Evolutionary conservation across 164 flowering plant species (phyloP).

Genomic region (Warburgia ugandensis): DNA sequence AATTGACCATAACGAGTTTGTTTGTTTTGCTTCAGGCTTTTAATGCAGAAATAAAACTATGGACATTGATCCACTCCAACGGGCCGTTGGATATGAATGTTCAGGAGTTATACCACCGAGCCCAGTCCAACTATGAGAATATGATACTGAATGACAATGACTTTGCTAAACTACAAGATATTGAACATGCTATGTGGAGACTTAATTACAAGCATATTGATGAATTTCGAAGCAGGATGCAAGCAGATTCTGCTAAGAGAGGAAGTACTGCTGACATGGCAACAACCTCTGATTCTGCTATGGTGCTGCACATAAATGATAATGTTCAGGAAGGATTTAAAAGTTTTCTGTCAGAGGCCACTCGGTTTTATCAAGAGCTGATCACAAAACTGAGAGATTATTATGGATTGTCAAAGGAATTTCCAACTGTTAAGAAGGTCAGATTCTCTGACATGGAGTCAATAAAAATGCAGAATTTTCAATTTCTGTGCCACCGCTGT

Average conservation of each 20-base stretch:
- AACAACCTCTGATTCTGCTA: slow-evolving; percentile 9
- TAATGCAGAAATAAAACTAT: slow-evolving; percentile 49
- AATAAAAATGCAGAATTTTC: slow-evolving; percentile 27
- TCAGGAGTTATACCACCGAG: slow-evolving; percentile 40
- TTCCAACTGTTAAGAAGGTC: slow-evolving; percentile 16
- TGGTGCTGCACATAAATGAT: slow-evolving; percentile 14
- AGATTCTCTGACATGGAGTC: slow-evolving; percentile 19
- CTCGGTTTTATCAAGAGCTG: slow-evolving; percentile 49
- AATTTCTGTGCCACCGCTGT: slow-evolving; percentile 66
- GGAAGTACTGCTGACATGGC: slow-evolving; percentile 17
- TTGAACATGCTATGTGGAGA: slow-evolving; percentile 73
- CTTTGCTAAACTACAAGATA: slow-evolving; percentile 38
- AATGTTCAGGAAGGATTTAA: slow-evolving; percentile 35
- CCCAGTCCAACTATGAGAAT: slow-evolving; percentile 51
- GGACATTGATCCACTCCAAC: slow-evolving; percentile 41
- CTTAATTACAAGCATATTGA: slow-evolving; percentile 80
- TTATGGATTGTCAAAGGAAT: slow-evolving; percentile 34
- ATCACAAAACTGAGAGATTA: slow-evolving; percentile 34
- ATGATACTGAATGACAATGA: slow-evolving; percentile 36
- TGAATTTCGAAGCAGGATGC: slow-evolving; percentile 55
- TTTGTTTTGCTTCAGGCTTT: slow-evolving; percentile 34
- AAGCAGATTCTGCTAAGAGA: slow-evolving; percentile 22
- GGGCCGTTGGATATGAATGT: slow-evolving; percentile 49
- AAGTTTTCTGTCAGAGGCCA: slow-evolving; percentile 56
- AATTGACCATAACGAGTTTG: not conserved